Evolutionary conservation across 805 yeast genomes (phyloP), one percentile per base, ranked within the genome.

Genomic region (Brettanomyces sp.): DNA sequence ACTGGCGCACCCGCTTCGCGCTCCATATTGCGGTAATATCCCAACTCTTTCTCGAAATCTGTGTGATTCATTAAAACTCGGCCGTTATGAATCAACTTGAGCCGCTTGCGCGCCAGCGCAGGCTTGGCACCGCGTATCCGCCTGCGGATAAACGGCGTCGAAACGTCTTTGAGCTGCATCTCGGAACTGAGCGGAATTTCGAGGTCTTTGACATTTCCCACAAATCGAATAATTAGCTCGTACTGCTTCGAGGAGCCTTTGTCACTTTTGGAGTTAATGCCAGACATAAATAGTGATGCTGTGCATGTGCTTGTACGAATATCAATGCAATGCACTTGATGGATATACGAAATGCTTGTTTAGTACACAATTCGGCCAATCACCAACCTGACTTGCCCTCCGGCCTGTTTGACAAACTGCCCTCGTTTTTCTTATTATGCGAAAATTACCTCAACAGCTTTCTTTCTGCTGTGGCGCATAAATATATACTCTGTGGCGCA

Each of bases 11-110:
- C 41, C 3, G 52, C 54, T 6, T 56, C 61, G 12, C 43, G 52
- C 25, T 49, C 51, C 28, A 21, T 22, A 38, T 38, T 22, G 21
- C 13, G 45, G 41, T 54, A 41, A 36, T 52, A 56, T 36, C 65
- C 58, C 32, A 79, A 63, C 41, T 81, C 85, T 21, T 64, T 66
- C 25, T 65, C 68, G 52, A 83, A 72, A 55, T 79, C 73, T 1
- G 82, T 76, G 24, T 69, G 62, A 43, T 78, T 80, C 41, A 73
- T 71, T 42, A 85, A 63, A 2, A 85, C 82, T 43, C 77, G 68
- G 13, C 95, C 95, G 50, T 76, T 78, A 57, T 79, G 77, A 33
- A 85, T 81, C 49, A 85, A 70, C 47, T 87, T 70, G 34, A 85
- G 67, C 54, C 90, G 63, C 40, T 70, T 72, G 11, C 60, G 55